Percentiles rank a stretch among this genome's conserved stretches.
Evolutionary conservation across 495 filamentous ascomycete genomes (phyloP).

Genomic region (Aspergillus haitiensis): DNA sequence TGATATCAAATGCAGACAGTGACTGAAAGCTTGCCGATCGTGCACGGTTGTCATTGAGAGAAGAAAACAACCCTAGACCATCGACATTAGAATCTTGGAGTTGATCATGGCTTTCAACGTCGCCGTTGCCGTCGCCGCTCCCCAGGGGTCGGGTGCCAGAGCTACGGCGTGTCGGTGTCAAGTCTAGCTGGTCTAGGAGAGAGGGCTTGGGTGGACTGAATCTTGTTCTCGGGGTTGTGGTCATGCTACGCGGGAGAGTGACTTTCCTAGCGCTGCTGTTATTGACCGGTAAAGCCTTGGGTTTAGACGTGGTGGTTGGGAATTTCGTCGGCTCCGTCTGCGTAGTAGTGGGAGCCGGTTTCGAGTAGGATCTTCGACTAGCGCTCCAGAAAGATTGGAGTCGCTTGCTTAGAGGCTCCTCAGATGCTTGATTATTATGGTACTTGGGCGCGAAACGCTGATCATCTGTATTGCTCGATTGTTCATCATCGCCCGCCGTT

Average conservation of each 20-base stretch:
- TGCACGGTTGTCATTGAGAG: constrained; percentile 14
- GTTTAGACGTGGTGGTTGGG: constrained; percentile 19
- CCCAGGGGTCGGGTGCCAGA: constrained; percentile 37
- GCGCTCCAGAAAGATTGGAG: constrained; percentile 46
- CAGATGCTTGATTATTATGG: constrained; percentile 19
- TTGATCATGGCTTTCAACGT: constrained; percentile 18
- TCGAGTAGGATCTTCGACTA: constrained; percentile 31
- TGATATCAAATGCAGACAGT: constrained; percentile 37
- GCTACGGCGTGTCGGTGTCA: constrained; percentile 42
- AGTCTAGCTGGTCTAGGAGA: constrained; percentile 43
- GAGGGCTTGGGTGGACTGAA: constrained; percentile 50
- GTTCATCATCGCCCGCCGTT: constrained; percentile 38
- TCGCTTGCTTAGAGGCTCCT: constrained; percentile 45
- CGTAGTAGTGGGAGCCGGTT: constrained; percentile 20
- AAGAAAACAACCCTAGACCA: constrained; percentile 30
- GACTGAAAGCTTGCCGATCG: constrained; percentile 34
- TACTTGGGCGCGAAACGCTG: constrained; percentile 34
- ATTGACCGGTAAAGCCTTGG: constrained; percentile 32
- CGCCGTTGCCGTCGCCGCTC: constrained; percentile 6
- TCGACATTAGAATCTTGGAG: constrained; percentile 23
- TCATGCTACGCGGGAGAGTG: constrained; percentile 40
- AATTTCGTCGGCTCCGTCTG: constrained; percentile 27
- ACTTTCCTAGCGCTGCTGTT: constrained; percentile 38
- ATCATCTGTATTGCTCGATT: constrained; percentile 31
- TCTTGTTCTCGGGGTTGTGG: constrained; percentile 42